A percentile compares a stretch with the other conserved stretches of the same genome.
These are phyloP conservation scores for Penicillium parvum DNA, from an alignment of 495 filamentous ascomycete genomes.

Conservation along the genomic window DNA sequence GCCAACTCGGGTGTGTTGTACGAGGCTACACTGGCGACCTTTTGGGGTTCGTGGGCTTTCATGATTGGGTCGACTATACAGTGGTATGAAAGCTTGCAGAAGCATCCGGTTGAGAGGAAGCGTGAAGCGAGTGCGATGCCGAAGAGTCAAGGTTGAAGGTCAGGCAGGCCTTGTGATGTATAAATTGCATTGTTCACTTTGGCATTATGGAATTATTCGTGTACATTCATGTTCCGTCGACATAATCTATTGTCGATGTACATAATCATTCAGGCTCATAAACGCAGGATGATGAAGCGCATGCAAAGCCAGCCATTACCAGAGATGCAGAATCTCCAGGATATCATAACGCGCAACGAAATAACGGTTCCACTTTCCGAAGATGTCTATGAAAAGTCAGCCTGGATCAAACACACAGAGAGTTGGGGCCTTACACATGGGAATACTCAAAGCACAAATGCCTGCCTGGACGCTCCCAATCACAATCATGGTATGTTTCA, in stretches of 20 bases:
- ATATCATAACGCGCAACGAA: constrained; percentile 71
- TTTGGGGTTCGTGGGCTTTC: constrained; percentile 68
- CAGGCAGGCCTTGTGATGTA: not conserved
- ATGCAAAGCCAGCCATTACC: constrained; percentile 16
- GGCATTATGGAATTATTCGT: not conserved
- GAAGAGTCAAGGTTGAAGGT: not conserved
- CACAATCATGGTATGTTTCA: constrained; percentile 62
- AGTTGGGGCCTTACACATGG: constrained; percentile 62
- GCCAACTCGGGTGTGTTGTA: constrained; percentile 49
- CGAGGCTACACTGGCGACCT: constrained; percentile 54
- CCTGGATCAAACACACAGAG: not conserved
- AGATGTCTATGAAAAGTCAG: constrained; percentile 54
- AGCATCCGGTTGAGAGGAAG: constrained; percentile 50
- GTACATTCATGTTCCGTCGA: not conserved
- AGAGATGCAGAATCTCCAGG: constrained; percentile 50
- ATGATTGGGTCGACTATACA: constrained; percentile 61
- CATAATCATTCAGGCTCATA: not conserved
- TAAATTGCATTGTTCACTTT: no score
- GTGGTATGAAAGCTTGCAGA: constrained; percentile 61
- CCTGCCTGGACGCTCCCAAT: constrained; percentile 72
- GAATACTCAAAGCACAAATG: constrained; percentile 66
- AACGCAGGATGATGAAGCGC: not conserved
- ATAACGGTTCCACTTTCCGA: constrained; percentile 71
- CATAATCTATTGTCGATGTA: not conserved
- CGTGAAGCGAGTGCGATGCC: not conserved